Base-by-base conservation (phyloP, 371 early-diverging fungal genomes). In the Lichtheimia corymbifera region DNA sequence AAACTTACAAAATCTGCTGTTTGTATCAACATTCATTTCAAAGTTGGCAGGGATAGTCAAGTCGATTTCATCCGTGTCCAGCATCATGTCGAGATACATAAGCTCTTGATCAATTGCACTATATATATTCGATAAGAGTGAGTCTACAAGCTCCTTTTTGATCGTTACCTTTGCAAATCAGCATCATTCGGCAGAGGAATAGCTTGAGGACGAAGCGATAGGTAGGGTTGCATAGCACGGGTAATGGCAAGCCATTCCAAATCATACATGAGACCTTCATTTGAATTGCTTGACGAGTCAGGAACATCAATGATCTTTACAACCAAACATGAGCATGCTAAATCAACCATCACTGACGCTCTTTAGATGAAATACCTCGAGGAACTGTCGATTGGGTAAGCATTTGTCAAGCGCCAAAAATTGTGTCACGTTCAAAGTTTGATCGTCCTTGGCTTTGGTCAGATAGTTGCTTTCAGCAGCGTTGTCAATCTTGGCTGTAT, bases 181-280 rank as follows among this genome's bases (percentile, higher is more conserved):
- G 65, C 70, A 11, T 87, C 75, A 0, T 20, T 40, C 2, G 90
- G 89, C 13, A 88, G 47, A 5, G 66, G 35, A 28, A 61, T 67
- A 43, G 82, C 83, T 1, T 77, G 59, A 15, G 59, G 24, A 4
- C 66, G 24, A 5, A 79, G 25, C 25, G 76, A 75, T 12, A 90
- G 61, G 53, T 82, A 86, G 15, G 80, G 69, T 28, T 87, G 67
- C 49, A 86, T 85, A 3, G 86, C 87, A 25, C 80, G 70, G 30
- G 88, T 77, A 54, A 95, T 90, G 5, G 94, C 87, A 12, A 95
- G 73, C 95, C 95, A 95, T 67, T 94, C 94, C 58, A 85, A 79
- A 62, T 95, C 95, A 58, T 93, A 92, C 6, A 54, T 64, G 57
- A 94, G 83, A 18, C 66, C 69, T 22, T 64, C 60, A 12, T 53